These are phyloP conservation scores for Leccinum pallidistipes DNA, from an alignment of 1,284 basidiomycete species.

Conservation along the genomic window DNA sequence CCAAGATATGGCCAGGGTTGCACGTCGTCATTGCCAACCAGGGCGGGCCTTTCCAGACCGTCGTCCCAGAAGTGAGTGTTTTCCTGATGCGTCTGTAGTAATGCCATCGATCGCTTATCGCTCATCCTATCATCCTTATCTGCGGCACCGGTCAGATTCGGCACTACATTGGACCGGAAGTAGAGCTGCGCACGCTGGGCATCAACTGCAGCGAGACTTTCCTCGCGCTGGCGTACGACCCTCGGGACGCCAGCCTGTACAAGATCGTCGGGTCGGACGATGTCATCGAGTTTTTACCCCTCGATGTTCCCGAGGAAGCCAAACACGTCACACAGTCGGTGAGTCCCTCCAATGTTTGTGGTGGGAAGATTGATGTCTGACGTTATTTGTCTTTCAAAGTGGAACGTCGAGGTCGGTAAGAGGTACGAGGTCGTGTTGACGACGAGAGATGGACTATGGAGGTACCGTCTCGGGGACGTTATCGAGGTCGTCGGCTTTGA, in stretches of 20 bases:
- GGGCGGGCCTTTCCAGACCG: slow-evolving; percentile 25
- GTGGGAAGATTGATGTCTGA: background rate
- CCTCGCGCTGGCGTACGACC: slow-evolving; percentile 27
- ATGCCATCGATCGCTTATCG: background rate
- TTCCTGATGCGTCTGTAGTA: background rate
- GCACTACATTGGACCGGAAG: slow-evolving; percentile 23
- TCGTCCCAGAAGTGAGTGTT: slow-evolving; percentile 19
- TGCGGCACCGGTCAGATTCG: slow-evolving; percentile 11
- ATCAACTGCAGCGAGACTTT: slow-evolving; percentile 29
- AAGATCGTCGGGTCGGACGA: slow-evolving; percentile 28
- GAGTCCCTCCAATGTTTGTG: background rate
- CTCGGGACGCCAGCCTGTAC: slow-evolving; percentile 22
- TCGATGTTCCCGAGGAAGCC: slow-evolving; percentile 18
- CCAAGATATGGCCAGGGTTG: slow-evolving; percentile 23
- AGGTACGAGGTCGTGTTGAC: slow-evolving; percentile 27
- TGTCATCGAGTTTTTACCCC: slow-evolving; percentile 26
- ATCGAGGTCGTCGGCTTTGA: slow-evolving; percentile 24
- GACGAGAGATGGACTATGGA: slow-evolving; percentile 26
- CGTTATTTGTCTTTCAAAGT: slow-evolving; percentile 15
- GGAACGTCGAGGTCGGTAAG: slow-evolving; percentile 13
- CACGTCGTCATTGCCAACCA: slow-evolving; percentile 22
- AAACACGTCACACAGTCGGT: slow-evolving; percentile 23
- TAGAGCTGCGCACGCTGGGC: slow-evolving; percentile 20
- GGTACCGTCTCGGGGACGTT: slow-evolving; percentile 29
- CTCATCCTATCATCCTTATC: background rate